phyloP scores from a whole-genome alignment of 1,284 basidiomycete genomes.

The Chalciporus piperatoides region DNA sequence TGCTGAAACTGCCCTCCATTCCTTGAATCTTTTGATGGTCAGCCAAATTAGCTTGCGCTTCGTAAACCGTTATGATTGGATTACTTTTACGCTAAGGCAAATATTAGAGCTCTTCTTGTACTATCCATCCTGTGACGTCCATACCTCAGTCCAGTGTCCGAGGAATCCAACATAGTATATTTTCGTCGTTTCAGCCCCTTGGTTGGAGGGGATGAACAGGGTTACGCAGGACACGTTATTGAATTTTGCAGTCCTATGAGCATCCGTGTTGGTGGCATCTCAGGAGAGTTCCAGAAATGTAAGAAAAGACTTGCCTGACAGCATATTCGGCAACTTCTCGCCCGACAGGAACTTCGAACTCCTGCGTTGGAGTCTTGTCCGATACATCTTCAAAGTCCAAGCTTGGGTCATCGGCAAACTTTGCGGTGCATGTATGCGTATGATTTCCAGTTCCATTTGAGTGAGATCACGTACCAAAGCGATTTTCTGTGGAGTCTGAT shows the following conservation, averaged over 20 bases:
- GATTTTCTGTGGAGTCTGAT: constrained; percentile 68
- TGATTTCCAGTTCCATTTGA: neutral
- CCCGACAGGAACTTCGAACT: constrained; percentile 62
- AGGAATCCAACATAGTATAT: constrained; percentile 78
- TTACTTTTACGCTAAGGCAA: constrained; percentile 54
- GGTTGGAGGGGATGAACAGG: constrained; percentile 68
- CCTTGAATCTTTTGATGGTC: constrained; percentile 80
- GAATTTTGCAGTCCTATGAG: constrained; percentile 67
- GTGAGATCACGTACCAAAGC: constrained; percentile 47
- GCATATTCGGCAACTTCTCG: constrained; percentile 74
- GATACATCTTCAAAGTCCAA: constrained; percentile 75
- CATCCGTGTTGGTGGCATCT: neutral
- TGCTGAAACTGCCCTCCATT: constrained; percentile 53
- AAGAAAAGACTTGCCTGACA: constrained; percentile 48
- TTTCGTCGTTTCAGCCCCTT: constrained; percentile 65
- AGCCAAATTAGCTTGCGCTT: constrained; percentile 72
- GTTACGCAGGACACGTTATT: constrained; percentile 69
- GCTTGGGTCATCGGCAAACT: constrained; percentile 69
- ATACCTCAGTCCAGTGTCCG: constrained; percentile 74
- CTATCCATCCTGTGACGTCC: neutral
- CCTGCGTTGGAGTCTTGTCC: constrained; percentile 60
- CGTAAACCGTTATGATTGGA: constrained; percentile 74
- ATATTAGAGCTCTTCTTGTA: constrained; percentile 2
- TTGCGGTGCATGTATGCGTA: neutral
- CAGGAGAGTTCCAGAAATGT: neutral